Evolutionary conservation across 257 asterid species (phyloP).

Genomic region (Solanum ossicruentum): DNA sequence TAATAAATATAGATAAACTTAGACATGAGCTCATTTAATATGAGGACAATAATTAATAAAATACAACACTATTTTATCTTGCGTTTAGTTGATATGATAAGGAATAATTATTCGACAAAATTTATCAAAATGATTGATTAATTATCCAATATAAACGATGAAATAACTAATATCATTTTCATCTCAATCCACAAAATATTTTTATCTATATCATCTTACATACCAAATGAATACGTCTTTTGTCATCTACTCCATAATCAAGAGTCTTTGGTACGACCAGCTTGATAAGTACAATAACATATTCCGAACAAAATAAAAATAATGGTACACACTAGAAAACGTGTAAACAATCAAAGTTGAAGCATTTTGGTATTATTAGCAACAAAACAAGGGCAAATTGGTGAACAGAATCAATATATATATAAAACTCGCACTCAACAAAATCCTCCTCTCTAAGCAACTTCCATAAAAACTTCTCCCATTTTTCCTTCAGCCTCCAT

Average conservation of each 20-base stretch:
- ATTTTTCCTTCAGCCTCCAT: not conserved
- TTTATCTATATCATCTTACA: not conserved
- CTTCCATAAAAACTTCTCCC: not conserved
- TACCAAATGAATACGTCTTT: not conserved
- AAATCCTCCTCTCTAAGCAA: not conserved
- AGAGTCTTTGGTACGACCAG: not conserved
- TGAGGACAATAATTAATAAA: no score
- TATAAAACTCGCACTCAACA: not conserved
- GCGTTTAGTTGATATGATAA: not conserved
- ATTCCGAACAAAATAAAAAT: not conserved
- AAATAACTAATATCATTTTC: not conserved
- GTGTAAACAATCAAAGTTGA: constrained; percentile 11
- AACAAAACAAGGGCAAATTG: not conserved
- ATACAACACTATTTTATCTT: not conserved
- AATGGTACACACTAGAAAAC: not conserved
- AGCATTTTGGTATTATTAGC: constrained; percentile 1
- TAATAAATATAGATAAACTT: not conserved
- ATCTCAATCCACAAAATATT: not conserved
- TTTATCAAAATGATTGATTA: not conserved
- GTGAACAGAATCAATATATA: not conserved
- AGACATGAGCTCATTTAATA: not conserved
- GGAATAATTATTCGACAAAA: not conserved
- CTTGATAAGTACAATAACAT: not conserved
- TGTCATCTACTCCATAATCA: not conserved
- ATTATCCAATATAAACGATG: not conserved